Base-by-base conservation (phyloP, 2,329 filamentous ascomycete species). In the Fusarium stilboides region DNA sequence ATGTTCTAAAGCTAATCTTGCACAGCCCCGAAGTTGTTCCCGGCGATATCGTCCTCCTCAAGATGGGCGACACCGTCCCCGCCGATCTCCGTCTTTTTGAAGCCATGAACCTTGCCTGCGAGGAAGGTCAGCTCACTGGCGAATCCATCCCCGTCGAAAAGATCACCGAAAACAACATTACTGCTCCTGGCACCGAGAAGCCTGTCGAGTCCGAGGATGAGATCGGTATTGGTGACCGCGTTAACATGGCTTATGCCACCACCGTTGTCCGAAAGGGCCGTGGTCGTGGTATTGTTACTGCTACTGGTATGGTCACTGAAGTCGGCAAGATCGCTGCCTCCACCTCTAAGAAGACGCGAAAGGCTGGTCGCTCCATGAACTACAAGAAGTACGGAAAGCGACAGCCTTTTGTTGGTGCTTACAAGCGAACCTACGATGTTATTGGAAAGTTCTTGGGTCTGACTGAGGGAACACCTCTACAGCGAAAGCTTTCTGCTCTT, bases 21-120 rank as follows among this genome's bases (percentile, higher is more conserved):
- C n/a, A 43, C 46, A 89, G 86, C 74, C 82, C 86, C 33, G 83
- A 89, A 59, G 86, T 93, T 37, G 89, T 93, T 1, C 89, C 89
- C n/a, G 92, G 92, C 42, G 92, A 94, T 66, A 84, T 94, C 58
- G 83, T 91, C 62, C 80, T 87, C 37, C 83, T 91, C 73, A 91
- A 88, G 80, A 91, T 88, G 79, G 92, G 92, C 62, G 91, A 93
- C 77, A 92, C 91, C 6, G 87, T 94, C 40, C 91, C 92, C 12
- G 92, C 92, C 37, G 92, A 94, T 74, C 78, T 94, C 40, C 88
- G 91, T 56, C 79, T 91, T 20, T 86, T 92, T 70, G 90, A 93
- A 74, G 87, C 86, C 62, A 92, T 94, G 87, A 95, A 96, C 77
- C 85, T 94, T 45, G 89, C 89, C 65, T 93, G 91, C 74, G 93